phyloP scores from a whole-genome alignment of 345 rosid species.

The Linum trigynum region DNA sequence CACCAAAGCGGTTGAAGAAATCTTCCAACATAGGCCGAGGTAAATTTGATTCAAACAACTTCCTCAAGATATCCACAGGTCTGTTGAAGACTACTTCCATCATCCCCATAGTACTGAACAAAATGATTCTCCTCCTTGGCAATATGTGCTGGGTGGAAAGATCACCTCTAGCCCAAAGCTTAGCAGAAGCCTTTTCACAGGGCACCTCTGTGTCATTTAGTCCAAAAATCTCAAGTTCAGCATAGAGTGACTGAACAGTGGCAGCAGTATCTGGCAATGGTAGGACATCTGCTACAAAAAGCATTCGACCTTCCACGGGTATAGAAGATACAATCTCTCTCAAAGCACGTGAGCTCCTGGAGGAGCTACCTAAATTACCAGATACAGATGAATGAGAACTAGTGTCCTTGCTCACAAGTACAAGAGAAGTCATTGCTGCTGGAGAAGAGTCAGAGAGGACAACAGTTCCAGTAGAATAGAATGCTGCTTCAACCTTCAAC shows the following conservation, averaged over 20 bases:
- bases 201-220: slow-evolving; percentile 56
- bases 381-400: slow-evolving; percentile 59
- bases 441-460: slow-evolving; percentile 93
- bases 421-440: slow-evolving; percentile 80
- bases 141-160: slow-evolving; percentile 82
- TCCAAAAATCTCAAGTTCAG: slow-evolving; percentile 76
- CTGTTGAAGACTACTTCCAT: slow-evolving; percentile 93
- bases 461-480: slow-evolving; percentile 76
- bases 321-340: slow-evolving; percentile 75
- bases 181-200: slow-evolving; percentile 69
- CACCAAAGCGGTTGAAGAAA: slow-evolving; percentile 90
- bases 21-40: slow-evolving; percentile 83
- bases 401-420: slow-evolving; percentile 71
- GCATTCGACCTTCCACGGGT: slow-evolving; percentile 97
- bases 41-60: slow-evolving; percentile 71
- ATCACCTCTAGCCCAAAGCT: slow-evolving; percentile 96
- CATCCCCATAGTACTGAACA: slow-evolving; percentile 97
- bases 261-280: slow-evolving; percentile 80
- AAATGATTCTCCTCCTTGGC: slow-evolving; percentile 74
- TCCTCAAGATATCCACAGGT: slow-evolving; percentile 86
- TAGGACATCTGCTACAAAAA: slow-evolving; percentile 83
- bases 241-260: slow-evolving; percentile 65
- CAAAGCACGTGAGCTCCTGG: slow-evolving; percentile 72
- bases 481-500: slow-evolving; percentile 78
- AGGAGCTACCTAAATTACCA: slow-evolving; percentile 50